phyloP scores from a whole-genome alignment of 129 eudicot genomes.

The Escallonia herrerae region DNA sequence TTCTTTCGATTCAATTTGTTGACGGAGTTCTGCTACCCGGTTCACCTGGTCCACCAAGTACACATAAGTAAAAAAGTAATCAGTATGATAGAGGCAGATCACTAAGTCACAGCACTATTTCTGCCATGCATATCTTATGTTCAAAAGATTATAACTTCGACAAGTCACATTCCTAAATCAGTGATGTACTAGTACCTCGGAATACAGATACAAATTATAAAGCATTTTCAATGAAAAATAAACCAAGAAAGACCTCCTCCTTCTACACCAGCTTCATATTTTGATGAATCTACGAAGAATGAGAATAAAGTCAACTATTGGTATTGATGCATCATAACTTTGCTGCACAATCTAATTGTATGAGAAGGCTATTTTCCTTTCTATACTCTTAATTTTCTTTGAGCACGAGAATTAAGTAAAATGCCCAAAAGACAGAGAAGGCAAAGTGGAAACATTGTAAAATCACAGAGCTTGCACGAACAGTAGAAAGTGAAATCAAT shows the following conservation, averaged over 20 bases:
- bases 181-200: no score
- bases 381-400: no score
- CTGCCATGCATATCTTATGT: background rate
- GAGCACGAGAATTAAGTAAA: no score
- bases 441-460: background rate
- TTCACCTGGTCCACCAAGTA: conserved; percentile 35
- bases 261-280: no score
- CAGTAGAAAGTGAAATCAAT: background rate
- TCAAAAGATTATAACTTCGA: background rate
- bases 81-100: background rate
- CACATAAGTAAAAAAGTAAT: background rate
- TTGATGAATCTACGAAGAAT: no score
- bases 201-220: background rate
- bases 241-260: no score
- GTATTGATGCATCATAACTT: no score
- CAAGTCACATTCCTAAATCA: no score
- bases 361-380: no score
- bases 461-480: background rate
- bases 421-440: no score
- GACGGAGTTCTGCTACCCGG: conserved; percentile 62
- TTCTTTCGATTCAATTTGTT: conserved; percentile 55
- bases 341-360: no score
- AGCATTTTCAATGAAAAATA: background rate
- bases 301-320: no score
- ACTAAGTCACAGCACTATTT: background rate